Conservation (phyloP, 2,329 filamentous ascomycete genomes). For the Albifimbria verrucaria region DNA sequence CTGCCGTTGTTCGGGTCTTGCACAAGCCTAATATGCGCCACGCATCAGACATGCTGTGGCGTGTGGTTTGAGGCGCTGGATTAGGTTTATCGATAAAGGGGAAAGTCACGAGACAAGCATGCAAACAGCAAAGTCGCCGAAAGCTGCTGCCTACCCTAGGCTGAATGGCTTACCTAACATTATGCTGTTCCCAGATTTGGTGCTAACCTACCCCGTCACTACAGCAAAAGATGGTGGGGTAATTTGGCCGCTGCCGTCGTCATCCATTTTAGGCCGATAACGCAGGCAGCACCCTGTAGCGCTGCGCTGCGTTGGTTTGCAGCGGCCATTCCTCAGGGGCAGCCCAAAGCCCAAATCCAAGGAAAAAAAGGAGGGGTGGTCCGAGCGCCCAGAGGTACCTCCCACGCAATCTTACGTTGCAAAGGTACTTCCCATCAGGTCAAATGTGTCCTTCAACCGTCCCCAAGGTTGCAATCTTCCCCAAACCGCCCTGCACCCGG, state of each 20-base stretch:
- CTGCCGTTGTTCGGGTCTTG: no score
- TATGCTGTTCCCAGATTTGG: no score
- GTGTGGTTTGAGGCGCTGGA: no score
- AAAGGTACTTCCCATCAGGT: constrained; percentile 20
- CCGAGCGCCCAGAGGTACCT: constrained; percentile 26
- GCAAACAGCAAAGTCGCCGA: no score
- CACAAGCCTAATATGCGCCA: no score
- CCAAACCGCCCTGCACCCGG: constrained; percentile 16
- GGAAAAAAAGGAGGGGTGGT: constrained; percentile 28
- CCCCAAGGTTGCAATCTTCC: constrained; percentile 21
- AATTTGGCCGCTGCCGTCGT: not conserved
- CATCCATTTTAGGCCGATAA: not conserved
- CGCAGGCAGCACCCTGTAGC: not conserved
- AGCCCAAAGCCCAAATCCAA: not conserved
- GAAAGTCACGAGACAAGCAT: no score
- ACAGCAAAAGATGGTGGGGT: not conserved
- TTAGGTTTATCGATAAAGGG: no score
- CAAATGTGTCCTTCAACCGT: constrained; percentile 22
- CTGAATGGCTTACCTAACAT: no score
- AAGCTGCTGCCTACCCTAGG: no score
- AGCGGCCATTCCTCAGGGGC: constrained; percentile 1
- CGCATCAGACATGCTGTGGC: no score
- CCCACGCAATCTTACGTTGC: constrained; percentile 8
- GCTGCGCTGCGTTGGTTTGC: not conserved
- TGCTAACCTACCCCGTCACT: not conserved